Conservation (phyloP, 805 yeast genomes). For the Kuraishia capsulata region DNA sequence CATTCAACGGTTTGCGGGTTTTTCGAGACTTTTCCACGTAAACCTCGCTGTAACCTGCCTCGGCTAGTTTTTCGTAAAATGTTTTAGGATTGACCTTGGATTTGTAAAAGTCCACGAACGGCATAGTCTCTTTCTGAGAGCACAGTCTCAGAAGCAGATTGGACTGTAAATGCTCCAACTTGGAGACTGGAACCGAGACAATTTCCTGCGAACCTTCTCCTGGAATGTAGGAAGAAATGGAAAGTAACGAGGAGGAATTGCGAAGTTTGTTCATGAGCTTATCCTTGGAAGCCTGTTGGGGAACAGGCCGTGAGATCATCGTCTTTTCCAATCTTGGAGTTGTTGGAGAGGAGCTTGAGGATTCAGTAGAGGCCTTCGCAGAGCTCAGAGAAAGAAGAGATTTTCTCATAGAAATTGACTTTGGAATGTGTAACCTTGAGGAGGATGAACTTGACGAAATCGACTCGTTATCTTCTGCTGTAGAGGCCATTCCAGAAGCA, state of each 20-base stretch:
- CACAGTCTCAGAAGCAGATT: slow-evolving; percentile 26
- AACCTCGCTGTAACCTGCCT: slow-evolving; percentile 39
- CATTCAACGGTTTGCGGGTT: slow-evolving; percentile 18
- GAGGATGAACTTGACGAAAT: slow-evolving; percentile 6
- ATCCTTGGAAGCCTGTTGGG: slow-evolving; percentile 45
- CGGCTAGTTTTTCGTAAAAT: slow-evolving; percentile 29
- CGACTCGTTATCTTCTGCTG: slow-evolving; percentile 11
- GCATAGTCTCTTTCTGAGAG: slow-evolving; percentile 18
- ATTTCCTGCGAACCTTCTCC: slow-evolving; percentile 8
- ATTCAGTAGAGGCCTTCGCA: slow-evolving; percentile 10
- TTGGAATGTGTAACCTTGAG: not conserved
- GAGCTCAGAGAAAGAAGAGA: slow-evolving; percentile 14
- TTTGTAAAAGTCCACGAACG: slow-evolving; percentile 21
- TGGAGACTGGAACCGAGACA: slow-evolving; percentile 22
- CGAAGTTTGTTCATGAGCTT: slow-evolving; percentile 44
- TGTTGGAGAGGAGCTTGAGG: no score
- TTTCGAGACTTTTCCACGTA: slow-evolving; percentile 19
- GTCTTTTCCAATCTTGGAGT: slow-evolving; percentile 19
- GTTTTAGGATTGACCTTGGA: slow-evolving; percentile 6
- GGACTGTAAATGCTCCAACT: slow-evolving; percentile 23
- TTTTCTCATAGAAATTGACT: slow-evolving; percentile 14
- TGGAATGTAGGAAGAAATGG: slow-evolving; percentile 23
- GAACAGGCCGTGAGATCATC: slow-evolving; percentile 50
- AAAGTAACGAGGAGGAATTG: slow-evolving; percentile 38
- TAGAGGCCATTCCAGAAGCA: slow-evolving; percentile 4